Conservation (phyloP, 176 grass and related monocot species). For the Triticum turgidum region DNA sequence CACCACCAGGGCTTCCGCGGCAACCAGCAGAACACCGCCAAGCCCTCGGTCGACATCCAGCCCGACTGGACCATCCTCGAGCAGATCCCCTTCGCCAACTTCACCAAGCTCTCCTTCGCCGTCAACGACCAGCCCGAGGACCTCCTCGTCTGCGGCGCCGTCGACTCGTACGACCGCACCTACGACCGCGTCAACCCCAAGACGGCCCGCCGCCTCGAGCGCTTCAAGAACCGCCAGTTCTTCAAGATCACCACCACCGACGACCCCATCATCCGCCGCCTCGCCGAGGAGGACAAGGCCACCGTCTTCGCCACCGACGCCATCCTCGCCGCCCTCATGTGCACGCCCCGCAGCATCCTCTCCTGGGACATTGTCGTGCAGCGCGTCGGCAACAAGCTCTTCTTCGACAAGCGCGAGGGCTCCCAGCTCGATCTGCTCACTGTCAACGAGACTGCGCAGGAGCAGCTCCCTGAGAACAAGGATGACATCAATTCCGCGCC, state of each 20-base stretch:
- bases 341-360: conserved; percentile 63
- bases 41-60: conserved; percentile 84
- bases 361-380: conserved; percentile 87
- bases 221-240: conserved; percentile 76
- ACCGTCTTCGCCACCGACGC: conserved; percentile 77
- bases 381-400: conserved; percentile 86
- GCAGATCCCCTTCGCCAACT: conserved; percentile 90
- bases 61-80: conserved; percentile 86
- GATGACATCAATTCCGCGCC: conserved; percentile 79
- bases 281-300: conserved; percentile 77
- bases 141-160: conserved; percentile 63
- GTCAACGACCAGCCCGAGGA: conserved; percentile 78
- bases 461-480: conserved; percentile 73
- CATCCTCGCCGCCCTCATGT: conserved; percentile 75
- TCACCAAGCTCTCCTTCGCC: conserved; percentile 83
- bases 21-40: conserved; percentile 43
- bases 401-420: conserved; percentile 87
- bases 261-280: conserved; percentile 79
- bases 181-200: conserved; percentile 84
- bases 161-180: conserved; percentile 67
- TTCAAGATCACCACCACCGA: conserved; percentile 84
- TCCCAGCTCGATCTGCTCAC: conserved; percentile 74
- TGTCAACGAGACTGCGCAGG: conserved; percentile 80
- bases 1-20: conserved; percentile 15
- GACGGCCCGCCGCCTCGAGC: conserved; percentile 66